Percentiles rank a stretch among this genome's conserved stretches.
phyloP scores from a whole-genome alignment of 108 stramenopile species.

The Skeletonema costatum region DNA sequence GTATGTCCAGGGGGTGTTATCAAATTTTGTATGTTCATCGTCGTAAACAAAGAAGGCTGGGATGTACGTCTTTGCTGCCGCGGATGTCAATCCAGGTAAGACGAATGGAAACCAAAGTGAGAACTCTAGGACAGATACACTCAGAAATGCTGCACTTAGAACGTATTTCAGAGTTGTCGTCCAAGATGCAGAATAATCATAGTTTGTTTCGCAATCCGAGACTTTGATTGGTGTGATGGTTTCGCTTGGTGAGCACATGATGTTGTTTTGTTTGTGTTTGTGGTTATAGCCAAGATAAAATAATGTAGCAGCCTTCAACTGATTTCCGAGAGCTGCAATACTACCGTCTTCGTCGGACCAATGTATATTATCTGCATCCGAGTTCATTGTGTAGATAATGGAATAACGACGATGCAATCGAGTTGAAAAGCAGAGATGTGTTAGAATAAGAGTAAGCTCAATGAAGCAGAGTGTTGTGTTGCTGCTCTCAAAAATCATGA shows the following conservation, averaged over 20 bases:
- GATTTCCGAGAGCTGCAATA: not conserved
- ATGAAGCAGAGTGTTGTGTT: not conserved
- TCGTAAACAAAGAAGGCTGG: constrained; percentile 64
- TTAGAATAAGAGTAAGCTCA: not conserved
- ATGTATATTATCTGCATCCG: not conserved
- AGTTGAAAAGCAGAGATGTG: not conserved
- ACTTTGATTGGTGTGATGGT: not conserved
- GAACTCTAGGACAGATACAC: constrained; percentile 12
- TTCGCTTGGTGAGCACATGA: not conserved
- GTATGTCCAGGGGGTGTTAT: constrained; percentile 82
- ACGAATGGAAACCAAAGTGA: constrained; percentile 43
- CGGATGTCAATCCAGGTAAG: constrained; percentile 57
- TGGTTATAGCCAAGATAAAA: not conserved
- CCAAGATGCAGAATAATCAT: not conserved
- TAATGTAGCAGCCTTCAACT: not conserved
- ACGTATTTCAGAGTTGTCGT: not conserved
- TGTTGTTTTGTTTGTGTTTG: not conserved
- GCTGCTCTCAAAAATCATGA: not conserved
- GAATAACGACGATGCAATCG: not conserved
- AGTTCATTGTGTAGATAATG: not conserved
- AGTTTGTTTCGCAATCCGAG: not conserved
- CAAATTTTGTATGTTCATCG: constrained; percentile 57
- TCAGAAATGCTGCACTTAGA: not conserved
- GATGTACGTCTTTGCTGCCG: constrained; percentile 53
- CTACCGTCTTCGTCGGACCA: not conserved